Percentiles rank a stretch among this genome's conserved stretches.
phyloP scores from a whole-genome alignment of 768 basidiomycete genomes.

The Amyloporia xantha region DNA sequence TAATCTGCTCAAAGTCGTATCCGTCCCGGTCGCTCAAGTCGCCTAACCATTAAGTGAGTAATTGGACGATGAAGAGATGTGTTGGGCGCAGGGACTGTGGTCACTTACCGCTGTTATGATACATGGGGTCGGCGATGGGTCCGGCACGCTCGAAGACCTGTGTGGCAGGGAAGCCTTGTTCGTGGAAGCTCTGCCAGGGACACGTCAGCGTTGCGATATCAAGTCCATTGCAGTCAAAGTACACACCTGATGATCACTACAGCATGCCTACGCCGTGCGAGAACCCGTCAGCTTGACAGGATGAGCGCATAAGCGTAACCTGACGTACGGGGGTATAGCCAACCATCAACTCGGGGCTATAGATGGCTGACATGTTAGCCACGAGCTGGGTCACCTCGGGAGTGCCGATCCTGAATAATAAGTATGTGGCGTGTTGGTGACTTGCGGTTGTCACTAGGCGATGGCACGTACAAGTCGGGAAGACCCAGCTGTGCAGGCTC shows the following conservation, averaged over 20 bases:
- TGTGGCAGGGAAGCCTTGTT: constrained; percentile 79
- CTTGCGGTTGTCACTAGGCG: not conserved
- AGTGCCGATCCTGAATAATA: constrained; percentile 66
- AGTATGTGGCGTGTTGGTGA: too few species aligned
- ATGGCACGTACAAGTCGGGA: constrained; percentile 45
- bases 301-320: not conserved
- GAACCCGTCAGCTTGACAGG: too few species aligned
- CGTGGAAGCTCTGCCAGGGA: constrained; percentile 70
- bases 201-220: not conserved
- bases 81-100: constrained; percentile 1
- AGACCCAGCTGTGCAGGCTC: constrained; percentile 84
- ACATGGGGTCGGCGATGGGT: constrained; percentile 82
- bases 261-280: constrained; percentile 52
- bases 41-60: constrained; percentile 32
- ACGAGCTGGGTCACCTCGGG: constrained; percentile 72
- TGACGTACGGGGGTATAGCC: constrained; percentile 54
- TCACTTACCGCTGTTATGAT: constrained; percentile 68
- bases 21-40: constrained; percentile 75
- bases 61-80: not conserved
- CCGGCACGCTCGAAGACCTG: constrained; percentile 87
- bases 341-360: constrained; percentile 72
- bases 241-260: constrained; percentile 82
- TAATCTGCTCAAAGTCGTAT: constrained; percentile 79
- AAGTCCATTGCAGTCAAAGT: not conserved
- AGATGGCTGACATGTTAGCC: constrained; percentile 67